Evolutionary conservation across 2,329 filamentous ascomycete species (phyloP).

Genomic region (Neodidymelliopsis sp.): DNA sequence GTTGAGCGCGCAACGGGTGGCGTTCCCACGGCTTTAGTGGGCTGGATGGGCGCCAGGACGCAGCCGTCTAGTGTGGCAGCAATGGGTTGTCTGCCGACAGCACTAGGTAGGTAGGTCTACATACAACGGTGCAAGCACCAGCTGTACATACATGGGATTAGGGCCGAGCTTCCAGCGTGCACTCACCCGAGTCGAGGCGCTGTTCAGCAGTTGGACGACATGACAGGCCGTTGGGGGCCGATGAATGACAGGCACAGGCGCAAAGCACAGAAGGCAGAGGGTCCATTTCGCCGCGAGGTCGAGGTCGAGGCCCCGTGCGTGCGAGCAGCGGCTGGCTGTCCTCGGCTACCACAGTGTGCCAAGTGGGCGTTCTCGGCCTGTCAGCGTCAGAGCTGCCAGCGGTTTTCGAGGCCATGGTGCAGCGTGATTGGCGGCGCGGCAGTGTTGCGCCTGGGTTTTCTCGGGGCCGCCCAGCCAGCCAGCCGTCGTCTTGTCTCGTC

Average conservation of each 20-base stretch:
- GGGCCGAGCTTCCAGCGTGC: too few relatives aligned
- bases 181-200: too few relatives aligned
- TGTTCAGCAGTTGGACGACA: too few relatives aligned
- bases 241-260: slow-evolving; percentile 3
- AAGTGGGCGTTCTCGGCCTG: slow-evolving; percentile 16
- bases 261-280: slow-evolving; percentile 8
- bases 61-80: too few relatives aligned
- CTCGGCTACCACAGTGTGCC: slow-evolving; percentile 7
- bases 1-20: slow-evolving; percentile 30
- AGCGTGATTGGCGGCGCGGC: slow-evolving; percentile 29
- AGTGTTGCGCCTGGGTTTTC: slow-evolving; percentile 10
- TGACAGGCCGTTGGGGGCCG: not conserved
- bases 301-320: slow-evolving; percentile 9
- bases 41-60: slow-evolving; percentile 3
- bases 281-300: slow-evolving; percentile 4
- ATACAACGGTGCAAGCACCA: too few relatives aligned
- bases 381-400: slow-evolving; percentile 13
- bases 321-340: slow-evolving; percentile 22
- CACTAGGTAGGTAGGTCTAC: too few relatives aligned
- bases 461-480: slow-evolving; percentile 7
- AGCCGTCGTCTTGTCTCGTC: slow-evolving; percentile 9
- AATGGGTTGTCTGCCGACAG: too few relatives aligned
- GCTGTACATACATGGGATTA: too few relatives aligned
- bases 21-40: slow-evolving; percentile 11
- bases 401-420: slow-evolving; percentile 10